Evolutionary conservation across 2,329 filamentous ascomycete genomes (phyloP).

Genomic region (Fusarium oxysporum): DNA sequence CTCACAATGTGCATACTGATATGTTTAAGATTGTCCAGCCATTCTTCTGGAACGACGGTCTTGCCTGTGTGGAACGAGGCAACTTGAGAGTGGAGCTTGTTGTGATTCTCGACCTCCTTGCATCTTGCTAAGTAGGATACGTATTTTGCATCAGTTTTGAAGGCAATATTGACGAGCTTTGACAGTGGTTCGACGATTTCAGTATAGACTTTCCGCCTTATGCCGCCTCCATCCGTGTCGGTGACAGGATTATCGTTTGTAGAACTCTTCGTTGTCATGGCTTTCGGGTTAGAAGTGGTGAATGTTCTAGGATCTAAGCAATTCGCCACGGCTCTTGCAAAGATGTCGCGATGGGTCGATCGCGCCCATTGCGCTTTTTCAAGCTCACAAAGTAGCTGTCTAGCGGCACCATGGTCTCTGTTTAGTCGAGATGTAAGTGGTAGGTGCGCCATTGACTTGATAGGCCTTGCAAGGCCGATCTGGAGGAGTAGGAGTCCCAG

Average conservation of each 20-base stretch:
- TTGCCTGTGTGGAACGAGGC: rapidly evolving
- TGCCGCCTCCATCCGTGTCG: rapidly evolving
- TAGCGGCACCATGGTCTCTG: background rate
- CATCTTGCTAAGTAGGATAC: background rate
- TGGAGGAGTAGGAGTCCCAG: background rate
- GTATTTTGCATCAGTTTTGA: background rate
- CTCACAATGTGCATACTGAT: background rate
- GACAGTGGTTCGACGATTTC: background rate
- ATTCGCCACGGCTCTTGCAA: background rate
- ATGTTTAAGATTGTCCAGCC: background rate
- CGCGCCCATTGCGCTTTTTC: background rate
- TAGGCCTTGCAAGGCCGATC: background rate
- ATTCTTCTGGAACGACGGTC: background rate
- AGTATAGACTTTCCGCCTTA: background rate
- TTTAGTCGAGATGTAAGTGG: background rate
- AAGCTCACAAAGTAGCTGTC: rapidly evolving
- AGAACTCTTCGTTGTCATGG: rapidly evolving
- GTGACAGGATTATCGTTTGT: rapidly evolving
- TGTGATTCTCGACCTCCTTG: background rate
- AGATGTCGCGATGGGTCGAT: background rate
- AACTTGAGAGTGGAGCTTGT: rapidly evolving
- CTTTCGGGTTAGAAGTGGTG: rapidly evolving
- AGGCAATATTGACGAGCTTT: background rate
- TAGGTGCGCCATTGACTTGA: rapidly evolving
- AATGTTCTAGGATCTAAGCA: background rate